phyloP scores from a whole-genome alignment of 148 eudicot species.

The Spergularia marina region DNA sequence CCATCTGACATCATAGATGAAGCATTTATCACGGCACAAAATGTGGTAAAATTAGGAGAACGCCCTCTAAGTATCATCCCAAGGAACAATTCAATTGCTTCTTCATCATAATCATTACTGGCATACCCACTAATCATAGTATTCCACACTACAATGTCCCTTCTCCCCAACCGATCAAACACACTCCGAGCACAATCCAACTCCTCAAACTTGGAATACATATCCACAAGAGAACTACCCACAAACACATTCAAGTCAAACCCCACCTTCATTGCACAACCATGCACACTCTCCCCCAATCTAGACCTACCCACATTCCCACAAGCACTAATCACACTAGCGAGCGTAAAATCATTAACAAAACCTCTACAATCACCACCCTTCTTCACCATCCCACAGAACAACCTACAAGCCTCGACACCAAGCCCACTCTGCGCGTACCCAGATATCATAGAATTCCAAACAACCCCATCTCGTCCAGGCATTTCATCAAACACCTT shows the following conservation, averaged over 20 bases:
- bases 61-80: constrained; percentile 25
- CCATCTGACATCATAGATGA: constrained; percentile 36
- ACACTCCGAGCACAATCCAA: constrained; percentile 37
- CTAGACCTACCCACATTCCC: constrained; percentile 34
- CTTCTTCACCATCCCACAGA: constrained; percentile 33
- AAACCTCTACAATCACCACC: constrained; percentile 23
- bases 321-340: constrained; percentile 44
- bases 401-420: constrained; percentile 37
- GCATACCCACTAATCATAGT: constrained; percentile 54
- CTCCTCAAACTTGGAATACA: constrained; percentile 36
- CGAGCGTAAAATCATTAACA: constrained; percentile 37
- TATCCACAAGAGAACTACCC: constrained; percentile 38
- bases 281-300: constrained; percentile 36
- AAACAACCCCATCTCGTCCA: constrained; percentile 42
- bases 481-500: constrained; percentile 52
- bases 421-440: constrained; percentile 33
- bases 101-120: constrained; percentile 36
- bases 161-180: constrained; percentile 37
- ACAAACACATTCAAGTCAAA: constrained; percentile 36
- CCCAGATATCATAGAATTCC: constrained; percentile 52
- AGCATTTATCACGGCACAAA: constrained; percentile 35
- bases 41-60: constrained; percentile 28
- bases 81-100: constrained; percentile 33
- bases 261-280: constrained; percentile 33
- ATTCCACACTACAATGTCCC: constrained; percentile 55